Evolutionary conservation across 2,329 filamentous ascomycete species (phyloP).

Genomic region (Nigrospora sphaerica): DNA sequence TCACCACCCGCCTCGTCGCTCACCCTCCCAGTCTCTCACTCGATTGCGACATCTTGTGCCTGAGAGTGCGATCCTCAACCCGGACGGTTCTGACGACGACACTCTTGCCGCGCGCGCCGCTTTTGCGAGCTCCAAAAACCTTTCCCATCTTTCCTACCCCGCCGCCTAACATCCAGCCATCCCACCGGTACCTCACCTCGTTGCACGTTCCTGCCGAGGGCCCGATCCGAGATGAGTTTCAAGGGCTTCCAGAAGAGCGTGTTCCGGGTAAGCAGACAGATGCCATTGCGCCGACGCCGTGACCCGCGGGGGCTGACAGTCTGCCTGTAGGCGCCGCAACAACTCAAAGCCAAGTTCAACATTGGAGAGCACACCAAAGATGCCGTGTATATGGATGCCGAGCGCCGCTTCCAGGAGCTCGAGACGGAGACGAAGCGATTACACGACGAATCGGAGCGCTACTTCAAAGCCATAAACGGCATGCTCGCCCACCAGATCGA

Average conservation of each 20-base stretch:
- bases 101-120: background rate
- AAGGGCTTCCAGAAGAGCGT: slow-evolving; percentile 92
- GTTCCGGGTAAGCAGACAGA: slow-evolving; percentile 57
- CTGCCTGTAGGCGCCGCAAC: slow-evolving; percentile 67
- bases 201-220: background rate
- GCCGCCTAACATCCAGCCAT: background rate
- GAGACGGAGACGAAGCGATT: slow-evolving; percentile 90
- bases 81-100: background rate
- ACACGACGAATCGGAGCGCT: slow-evolving; percentile 95
- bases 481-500: slow-evolving; percentile 98
- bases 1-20: too few species aligned
- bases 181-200: background rate
- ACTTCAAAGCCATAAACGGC: slow-evolving; percentile 95
- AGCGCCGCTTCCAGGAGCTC: slow-evolving; percentile 87
- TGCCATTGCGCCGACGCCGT: background rate
- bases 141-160: background rate
- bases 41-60: background rate
- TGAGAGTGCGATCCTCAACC: background rate
- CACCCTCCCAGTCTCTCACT: too few species aligned
- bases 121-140: background rate
- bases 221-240: slow-evolving; percentile 69
- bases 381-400: slow-evolving; percentile 87
- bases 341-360: slow-evolving; percentile 87
- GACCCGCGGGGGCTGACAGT: background rate
- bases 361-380: slow-evolving; percentile 95